These are phyloP conservation scores for Trichoderma gracile DNA, from an alignment of 2,329 filamentous ascomycete species.

Conservation along the genomic window DNA sequence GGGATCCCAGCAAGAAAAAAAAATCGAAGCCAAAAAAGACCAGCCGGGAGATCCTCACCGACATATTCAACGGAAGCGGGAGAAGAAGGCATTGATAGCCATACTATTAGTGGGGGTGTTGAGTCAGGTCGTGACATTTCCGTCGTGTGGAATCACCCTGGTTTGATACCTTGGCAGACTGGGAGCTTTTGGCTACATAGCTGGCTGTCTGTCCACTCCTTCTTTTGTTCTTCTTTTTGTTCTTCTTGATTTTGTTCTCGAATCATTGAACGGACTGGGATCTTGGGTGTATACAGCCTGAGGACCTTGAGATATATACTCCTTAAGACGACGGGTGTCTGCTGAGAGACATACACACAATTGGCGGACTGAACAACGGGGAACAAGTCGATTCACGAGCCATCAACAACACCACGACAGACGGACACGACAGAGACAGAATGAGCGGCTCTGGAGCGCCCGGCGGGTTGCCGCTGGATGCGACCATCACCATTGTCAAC, in stretches of 20 bases:
- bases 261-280: neutral
- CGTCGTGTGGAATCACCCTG: neutral
- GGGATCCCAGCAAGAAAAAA: slow-evolving; percentile 5
- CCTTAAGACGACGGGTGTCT: too few relatives aligned
- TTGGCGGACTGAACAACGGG: neutral
- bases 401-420: neutral
- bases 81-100: slow-evolving; percentile 1
- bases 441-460: slow-evolving; percentile 1
- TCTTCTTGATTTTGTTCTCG: slow-evolving; percentile 9
- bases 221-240: neutral
- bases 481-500: slow-evolving; percentile 88
- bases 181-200: too few relatives aligned
- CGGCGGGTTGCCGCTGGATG: slow-evolving; percentile 48
- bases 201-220: too few relatives aligned
- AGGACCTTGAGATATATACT: too few relatives aligned
- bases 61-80: slow-evolving; percentile 5
- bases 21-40: slow-evolving; percentile 1
- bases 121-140: slow-evolving; percentile 10
- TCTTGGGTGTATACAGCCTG: too few relatives aligned
- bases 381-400: neutral
- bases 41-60: slow-evolving; percentile 28
- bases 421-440: neutral
- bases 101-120: slow-evolving; percentile 16
- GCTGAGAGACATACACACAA: neutral
- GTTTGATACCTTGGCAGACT: neutral